Base-by-base conservation (phyloP, 75 land plant species). In the Pseudotsuga menziesii region DNA sequence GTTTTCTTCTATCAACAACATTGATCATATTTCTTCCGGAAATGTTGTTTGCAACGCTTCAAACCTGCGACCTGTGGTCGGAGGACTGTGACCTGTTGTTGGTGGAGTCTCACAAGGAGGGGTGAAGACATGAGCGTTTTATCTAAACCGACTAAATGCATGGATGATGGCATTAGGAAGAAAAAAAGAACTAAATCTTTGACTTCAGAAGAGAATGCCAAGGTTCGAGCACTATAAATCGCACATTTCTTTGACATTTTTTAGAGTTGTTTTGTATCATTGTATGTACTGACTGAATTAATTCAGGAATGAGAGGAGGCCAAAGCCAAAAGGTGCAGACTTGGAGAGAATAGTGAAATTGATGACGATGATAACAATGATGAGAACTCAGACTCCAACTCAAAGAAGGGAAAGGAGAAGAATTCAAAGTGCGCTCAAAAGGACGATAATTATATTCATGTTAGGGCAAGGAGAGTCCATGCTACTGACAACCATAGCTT, bases 401-500 rank as follows among this genome's bases (percentile, higher is more conserved):
- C 80, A 22, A 76, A 48, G 17, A 82, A 85, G 20, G 39, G 78
- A 52, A 82, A 77, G 62, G 85, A 63, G 39, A 41, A 69, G 41
- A 82, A 61, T 62, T 60, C 85, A 19, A 84, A 82, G 76, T 69
- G 69, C 22, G 72, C 57, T 26, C 81, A 84, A 56, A 84, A 84
- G 79, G 77, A 73, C 58, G 85, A 82, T 57, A 69, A 74, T 36
- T 80, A 78, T 41, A 80, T 80, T 22, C 81, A 80, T 58, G 81
- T 80, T 22, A 58, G 81, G 61, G 81, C 81, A 25, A 59, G 81
- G 35, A 48, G 81, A 59, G 81, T 80, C 63, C 81, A 80, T 54
- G 81, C 81, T 39, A 80, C 81, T 20, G 81, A 80, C 57, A 80
- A 80, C 54, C 81, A 80, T 19, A 80, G 81, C 57, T 80, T 80